Evolutionary conservation across 2,329 filamentous ascomycete genomes (phyloP).

Genomic region (Neurospora crassa): DNA sequence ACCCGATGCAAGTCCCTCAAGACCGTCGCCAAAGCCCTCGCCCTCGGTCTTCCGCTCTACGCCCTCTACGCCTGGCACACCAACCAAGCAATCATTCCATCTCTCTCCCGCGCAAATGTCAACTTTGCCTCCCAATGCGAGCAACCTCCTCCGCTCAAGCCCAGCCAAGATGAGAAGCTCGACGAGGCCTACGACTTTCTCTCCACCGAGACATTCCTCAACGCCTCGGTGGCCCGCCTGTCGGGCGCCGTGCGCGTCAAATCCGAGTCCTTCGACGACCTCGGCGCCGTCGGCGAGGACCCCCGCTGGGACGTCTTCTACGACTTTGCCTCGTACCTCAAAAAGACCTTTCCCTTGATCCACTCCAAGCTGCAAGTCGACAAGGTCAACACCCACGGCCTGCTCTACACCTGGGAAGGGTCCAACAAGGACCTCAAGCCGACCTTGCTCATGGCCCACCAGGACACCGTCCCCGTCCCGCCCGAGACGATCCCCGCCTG

Average conservation of each 20-base stretch:
- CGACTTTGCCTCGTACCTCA: slow-evolving; percentile 40
- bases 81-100: not conserved
- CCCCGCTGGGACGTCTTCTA: slow-evolving; percentile 49
- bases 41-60: not conserved
- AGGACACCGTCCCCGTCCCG: slow-evolving; percentile 53
- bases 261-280: slow-evolving; percentile 29
- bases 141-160: slow-evolving; percentile 17
- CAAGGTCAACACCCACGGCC: slow-evolving; percentile 48
- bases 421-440: slow-evolving; percentile 40
- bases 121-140: slow-evolving; percentile 14
- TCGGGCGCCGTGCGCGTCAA: slow-evolving; percentile 24
- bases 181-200: slow-evolving; percentile 16
- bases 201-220: slow-evolving; percentile 14
- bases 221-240: slow-evolving; percentile 19
- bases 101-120: not conserved
- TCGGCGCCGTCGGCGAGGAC: slow-evolving; percentile 45
- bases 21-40: not conserved
- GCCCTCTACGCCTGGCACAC: not conserved
- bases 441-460: slow-evolving; percentile 51
- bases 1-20: not conserved
- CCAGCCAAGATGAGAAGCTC: slow-evolving; percentile 11
- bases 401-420: slow-evolving; percentile 49
- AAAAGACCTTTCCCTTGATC: slow-evolving; percentile 40
- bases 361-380: slow-evolving; percentile 38
- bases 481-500: slow-evolving; percentile 39